Percentiles rank a stretch among this genome's conserved stretches.
Evolutionary conservation across 1,284 basidiomycete species (phyloP).

Genomic region (Ganoderma lingzhi): DNA sequence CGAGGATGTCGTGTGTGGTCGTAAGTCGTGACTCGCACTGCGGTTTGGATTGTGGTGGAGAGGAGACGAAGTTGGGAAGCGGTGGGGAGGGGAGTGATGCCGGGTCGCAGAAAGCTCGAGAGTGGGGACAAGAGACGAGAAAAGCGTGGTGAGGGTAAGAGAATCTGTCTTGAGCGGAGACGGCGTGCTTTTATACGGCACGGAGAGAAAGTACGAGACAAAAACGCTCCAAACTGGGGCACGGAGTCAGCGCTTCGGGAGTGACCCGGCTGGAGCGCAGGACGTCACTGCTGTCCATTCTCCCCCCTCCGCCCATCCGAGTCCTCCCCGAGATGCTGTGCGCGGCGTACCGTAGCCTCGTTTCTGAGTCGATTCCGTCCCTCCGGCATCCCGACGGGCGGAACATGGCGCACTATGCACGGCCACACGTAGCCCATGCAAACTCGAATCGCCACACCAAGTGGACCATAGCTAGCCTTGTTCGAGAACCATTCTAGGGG

Average conservation of each 20-base stretch:
- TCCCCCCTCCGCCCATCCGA: not conserved
- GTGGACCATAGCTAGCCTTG: not conserved
- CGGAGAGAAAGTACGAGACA: not conserved
- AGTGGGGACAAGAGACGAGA: not conserved
- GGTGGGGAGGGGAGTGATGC: not conserved
- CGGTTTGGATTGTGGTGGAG: not conserved
- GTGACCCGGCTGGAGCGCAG: conserved; percentile 10
- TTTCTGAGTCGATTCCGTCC: not conserved
- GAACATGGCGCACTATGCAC: not conserved
- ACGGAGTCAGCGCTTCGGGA: not conserved
- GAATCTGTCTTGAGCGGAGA: not conserved
- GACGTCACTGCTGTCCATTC: conserved; percentile 8
- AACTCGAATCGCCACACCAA: not conserved
- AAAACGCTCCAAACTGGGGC: not conserved
- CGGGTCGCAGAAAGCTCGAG: not conserved
- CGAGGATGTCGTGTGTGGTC: conserved; percentile 15
- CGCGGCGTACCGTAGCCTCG: not conserved
- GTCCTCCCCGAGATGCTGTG: not conserved
- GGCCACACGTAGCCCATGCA: not conserved
- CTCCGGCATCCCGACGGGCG: not conserved
- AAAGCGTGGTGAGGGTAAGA: not conserved
- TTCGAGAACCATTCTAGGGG: not conserved
- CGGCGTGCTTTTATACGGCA: not conserved
- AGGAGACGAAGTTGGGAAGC: not conserved
- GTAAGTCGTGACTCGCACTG: conserved; percentile 3